phyloP scores from a whole-genome alignment of 768 basidiomycete genomes.

The Leccinum variicolor region DNA sequence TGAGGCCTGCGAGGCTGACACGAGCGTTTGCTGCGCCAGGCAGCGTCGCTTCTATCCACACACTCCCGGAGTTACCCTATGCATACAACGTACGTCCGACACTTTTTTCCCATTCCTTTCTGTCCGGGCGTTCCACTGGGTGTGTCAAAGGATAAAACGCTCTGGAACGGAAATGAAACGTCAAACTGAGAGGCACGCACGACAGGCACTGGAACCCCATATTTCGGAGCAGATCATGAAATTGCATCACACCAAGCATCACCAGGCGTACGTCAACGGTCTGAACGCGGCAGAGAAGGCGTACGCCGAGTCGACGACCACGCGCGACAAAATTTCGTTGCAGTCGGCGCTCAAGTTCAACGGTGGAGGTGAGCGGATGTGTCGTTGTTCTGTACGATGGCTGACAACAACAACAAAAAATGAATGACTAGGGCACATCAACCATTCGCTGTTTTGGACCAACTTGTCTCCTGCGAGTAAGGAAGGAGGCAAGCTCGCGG shows the following conservation, averaged over 20 bases:
- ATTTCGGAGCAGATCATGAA: conserved; percentile 94
- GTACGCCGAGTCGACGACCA: conserved; percentile 62
- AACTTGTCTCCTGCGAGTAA: conserved; percentile 76
- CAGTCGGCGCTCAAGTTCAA: conserved; percentile 96
- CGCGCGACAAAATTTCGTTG: conserved; percentile 75
- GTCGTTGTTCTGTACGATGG: not conserved
- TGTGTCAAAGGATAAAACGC: not conserved
- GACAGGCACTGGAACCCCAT: conserved; percentile 86
- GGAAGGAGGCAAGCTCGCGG: conserved; percentile 61
- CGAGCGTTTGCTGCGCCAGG: conserved; percentile 45
- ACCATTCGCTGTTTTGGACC: conserved; percentile 97
- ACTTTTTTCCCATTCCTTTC: not conserved
- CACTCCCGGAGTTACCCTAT: conserved; percentile 78
- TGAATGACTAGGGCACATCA: conserved; percentile 65
- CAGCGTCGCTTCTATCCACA: conserved; percentile 52
- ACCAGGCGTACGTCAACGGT: conserved; percentile 91
- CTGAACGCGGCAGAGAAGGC: conserved; percentile 89
- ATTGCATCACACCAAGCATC: conserved; percentile 89
- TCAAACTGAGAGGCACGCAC: not conserved
- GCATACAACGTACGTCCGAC: conserved; percentile 60
- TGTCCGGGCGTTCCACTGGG: not conserved
- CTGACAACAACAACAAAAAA: not conserved
- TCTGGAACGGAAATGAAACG: not conserved
- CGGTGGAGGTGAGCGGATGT: conserved; percentile 67
- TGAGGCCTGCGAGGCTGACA: conserved; percentile 39